Evolutionary conservation across 768 basidiomycete species (phyloP), one percentile per base, ranked within the genome.

Genomic region (Agaricus blazei): DNA sequence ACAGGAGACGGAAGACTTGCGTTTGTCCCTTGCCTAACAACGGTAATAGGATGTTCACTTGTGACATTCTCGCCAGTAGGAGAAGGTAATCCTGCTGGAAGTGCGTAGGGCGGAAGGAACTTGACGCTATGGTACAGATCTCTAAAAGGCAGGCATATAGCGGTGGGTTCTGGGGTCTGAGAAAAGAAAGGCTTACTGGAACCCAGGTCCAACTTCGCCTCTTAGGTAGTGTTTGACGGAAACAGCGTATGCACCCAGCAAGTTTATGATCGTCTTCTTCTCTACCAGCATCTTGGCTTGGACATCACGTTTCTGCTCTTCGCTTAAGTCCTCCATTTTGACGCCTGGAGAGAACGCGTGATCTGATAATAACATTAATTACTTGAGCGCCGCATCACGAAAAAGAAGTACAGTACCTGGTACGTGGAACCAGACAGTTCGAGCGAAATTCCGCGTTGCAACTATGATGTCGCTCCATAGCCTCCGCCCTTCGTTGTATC

Each of bases 201-300:
- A 77, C 58, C 80, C 72, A 53, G 77, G 75, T 1, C 76, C 75
- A 58, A 76, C 75, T 59, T 76, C 75, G 15, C 83, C 84, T 40
- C 86, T 75, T n/a, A 87, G 69, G 63, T 87, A 88, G 64, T 87
- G 87, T 66, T 88, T 88, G 14, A 85, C 72, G 3, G 87, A 76
- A 36, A 87, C 81, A 2, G 76, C 75, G 58, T 77, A 88, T 1
- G 83, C 85, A 64, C 85, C 85, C 15, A 86, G 64, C 9, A 88
- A 73, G 63, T 87, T 87, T 56, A 89, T 76, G 0, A 78, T 74
- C 0, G 86, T 79, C 70, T 87, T 88, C 65, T 85, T 87, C 64
- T 88, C 86, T 50, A 89, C 65, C 52, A 87, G 63, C 0, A 73
- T 67, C 9, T 80, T 77, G 2, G 79, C 72, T 57, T 68, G 75